Evolutionary conservation across 495 filamentous ascomycete genomes (phyloP), one percentile per base, ranked within the genome.

Genomic region (Amorphotheca resinae): DNA sequence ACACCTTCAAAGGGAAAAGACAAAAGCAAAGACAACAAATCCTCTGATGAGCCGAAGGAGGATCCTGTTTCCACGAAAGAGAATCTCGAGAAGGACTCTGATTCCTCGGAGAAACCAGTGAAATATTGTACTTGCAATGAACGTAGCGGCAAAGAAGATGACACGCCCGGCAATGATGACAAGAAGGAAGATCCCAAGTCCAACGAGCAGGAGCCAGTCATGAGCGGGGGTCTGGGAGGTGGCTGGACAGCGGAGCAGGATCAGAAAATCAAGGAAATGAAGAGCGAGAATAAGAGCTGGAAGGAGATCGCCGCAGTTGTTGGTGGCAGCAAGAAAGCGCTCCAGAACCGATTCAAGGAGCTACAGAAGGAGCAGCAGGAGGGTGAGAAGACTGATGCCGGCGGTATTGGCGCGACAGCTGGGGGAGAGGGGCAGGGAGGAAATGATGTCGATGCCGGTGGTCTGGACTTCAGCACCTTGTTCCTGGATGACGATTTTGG

Each of bases 191-290:
- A 14, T 11, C n/a, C n/a, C n/a, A n/a, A n/a, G n/a, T n/a, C n/a
- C n/a, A n/a, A n/a, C n/a, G n/a, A n/a, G n/a, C n/a, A n/a, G n/a
- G n/a, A n/a, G n/a, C n/a, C n/a, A n/a, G n/a, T n/a, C n/a, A n/a
- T n/a, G n/a, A n/a, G n/a, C n/a, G n/a, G n/a, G n/a, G n/a, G n/a
- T n/a, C n/a, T n/a, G n/a, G n/a, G n/a, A n/a, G n/a, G n/a, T n/a
- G n/a, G n/a, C 7, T 52, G 49, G 53, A 56, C 46, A 5, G 17
- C 14, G 22, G 33, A 26, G 17, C 47, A 56, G 36, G 56, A 59
- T 22, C 21, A 38, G 1, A 52, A 50, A 7, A 47, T 60, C 41
- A 50, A 34, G 23, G 18, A 36, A 9, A 54, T 61, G 54, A 61
- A 59, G 40, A 33, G 33, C 15, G 44, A 33, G 1, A 49, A 48